A percentile compares a stretch with the other conserved stretches of the same genome.
Evolutionary conservation across 768 basidiomycete species (phyloP).

Genomic region (Kwoniella dejecticola): DNA sequence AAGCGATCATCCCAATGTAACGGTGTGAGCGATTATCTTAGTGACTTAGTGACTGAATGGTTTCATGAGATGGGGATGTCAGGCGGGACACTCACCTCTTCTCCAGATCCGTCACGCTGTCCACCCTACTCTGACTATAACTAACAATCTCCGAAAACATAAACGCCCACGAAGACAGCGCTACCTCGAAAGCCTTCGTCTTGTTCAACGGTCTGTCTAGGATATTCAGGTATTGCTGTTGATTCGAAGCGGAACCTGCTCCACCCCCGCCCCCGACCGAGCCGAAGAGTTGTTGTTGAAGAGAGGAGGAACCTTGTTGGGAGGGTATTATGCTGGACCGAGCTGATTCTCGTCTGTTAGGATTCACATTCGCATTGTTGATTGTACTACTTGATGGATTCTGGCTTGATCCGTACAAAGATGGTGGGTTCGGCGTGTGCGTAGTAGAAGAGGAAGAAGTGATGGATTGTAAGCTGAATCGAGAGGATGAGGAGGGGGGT

Average conservation of each 20-base stretch:
- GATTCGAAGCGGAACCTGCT: too few species aligned
- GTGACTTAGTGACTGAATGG: too few species aligned
- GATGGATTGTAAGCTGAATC: slow-evolving; percentile 31
- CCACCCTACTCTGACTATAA: slow-evolving; percentile 93
- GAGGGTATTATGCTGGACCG: slow-evolving; percentile 4
- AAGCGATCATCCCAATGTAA: too few species aligned
- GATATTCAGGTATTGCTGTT: slow-evolving; percentile 57
- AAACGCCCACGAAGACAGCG: slow-evolving; percentile 79
- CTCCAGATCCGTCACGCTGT: slow-evolving; percentile 93
- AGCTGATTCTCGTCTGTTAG: slow-evolving; percentile 19
- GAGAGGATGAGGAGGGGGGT: slow-evolving; percentile 24
- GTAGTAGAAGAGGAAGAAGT: slow-evolving; percentile 21
- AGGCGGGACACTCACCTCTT: slow-evolving; percentile 71
- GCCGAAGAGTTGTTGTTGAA: slow-evolving; percentile 36
- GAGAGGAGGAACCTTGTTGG: slow-evolving; percentile 17
- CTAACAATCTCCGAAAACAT: slow-evolving; percentile 91
- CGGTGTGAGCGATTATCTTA: too few species aligned
- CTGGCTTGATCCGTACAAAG: slow-evolving; percentile 29
- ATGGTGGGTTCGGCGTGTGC: not conserved
- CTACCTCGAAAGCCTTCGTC: slow-evolving; percentile 79
- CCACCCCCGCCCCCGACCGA: too few species aligned
- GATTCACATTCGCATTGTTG: too few species aligned
- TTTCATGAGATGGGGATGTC: too few species aligned
- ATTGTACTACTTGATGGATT: slow-evolving; percentile 26
- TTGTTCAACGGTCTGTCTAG: slow-evolving; percentile 90